These are phyloP conservation scores for Cucumis cinereus DNA, from an alignment of 306 rosid species.

Conservation along the genomic window DNA sequence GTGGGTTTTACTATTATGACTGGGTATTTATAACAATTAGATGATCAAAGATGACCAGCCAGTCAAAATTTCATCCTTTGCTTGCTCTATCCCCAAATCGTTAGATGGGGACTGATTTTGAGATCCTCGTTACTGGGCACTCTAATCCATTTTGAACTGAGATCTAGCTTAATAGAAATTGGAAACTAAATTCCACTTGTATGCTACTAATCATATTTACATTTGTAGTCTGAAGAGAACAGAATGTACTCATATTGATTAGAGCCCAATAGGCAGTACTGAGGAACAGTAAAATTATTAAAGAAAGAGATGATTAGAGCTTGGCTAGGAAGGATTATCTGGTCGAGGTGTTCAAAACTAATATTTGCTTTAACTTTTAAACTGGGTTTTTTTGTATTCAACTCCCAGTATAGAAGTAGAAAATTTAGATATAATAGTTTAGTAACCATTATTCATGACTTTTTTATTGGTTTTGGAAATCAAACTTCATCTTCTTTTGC, in stretches of 20 bases:
- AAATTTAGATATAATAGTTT: not conserved
- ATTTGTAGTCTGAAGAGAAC: not conserved
- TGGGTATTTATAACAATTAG: not conserved
- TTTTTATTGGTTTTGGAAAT: not conserved
- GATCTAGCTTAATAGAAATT: not conserved
- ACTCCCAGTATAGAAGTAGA: not conserved
- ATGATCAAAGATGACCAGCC: not conserved
- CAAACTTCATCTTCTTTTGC: not conserved
- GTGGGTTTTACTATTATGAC: not conserved
- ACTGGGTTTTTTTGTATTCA: not conserved
- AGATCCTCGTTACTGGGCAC: not conserved
- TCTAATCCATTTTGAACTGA: not conserved
- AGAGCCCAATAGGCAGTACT: not conserved
- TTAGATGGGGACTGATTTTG: not conserved
- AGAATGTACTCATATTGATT: not conserved
- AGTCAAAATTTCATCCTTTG: not conserved
- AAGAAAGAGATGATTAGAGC: not conserved
- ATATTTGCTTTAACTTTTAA: not conserved
- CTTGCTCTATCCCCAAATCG: not conserved
- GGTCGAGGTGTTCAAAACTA: not conserved
- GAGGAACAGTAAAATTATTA: not conserved
- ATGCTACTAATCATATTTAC: not conserved
- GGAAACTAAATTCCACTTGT: not conserved
- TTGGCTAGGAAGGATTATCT: not conserved
- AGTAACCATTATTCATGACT: not conserved